Percentiles rank a stretch among this genome's conserved stretches.
phyloP scores from a whole-genome alignment of 208 protist genomes.

The Zelonia costaricensis region DNA sequence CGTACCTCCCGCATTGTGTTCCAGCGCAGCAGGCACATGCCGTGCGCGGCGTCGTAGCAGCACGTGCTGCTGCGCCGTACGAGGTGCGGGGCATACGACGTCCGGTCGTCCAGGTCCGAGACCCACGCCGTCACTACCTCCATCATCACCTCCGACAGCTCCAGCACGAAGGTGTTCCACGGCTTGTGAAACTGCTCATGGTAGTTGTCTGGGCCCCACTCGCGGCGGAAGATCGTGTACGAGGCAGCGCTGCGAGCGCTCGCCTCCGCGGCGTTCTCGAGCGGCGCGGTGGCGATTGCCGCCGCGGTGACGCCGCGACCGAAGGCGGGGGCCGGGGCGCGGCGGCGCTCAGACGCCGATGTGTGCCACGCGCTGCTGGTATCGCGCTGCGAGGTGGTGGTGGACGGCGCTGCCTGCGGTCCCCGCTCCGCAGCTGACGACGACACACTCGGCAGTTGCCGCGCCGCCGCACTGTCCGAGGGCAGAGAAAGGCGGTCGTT shows the following conservation, averaged over 20 bases:
- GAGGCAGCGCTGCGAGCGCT: conserved; percentile 27
- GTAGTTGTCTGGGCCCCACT: conserved; percentile 54
- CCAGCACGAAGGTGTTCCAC: conserved; percentile 39
- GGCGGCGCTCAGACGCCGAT: too few relatives aligned
- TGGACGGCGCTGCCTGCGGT: too few relatives aligned
- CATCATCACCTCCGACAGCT: conserved; percentile 31
- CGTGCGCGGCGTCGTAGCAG: conserved; percentile 41
- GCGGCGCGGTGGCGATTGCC: background rate
- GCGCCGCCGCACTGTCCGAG: too few relatives aligned
- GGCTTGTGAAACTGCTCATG: conserved; percentile 40
- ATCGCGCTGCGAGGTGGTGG: too few relatives aligned
- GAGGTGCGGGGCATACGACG: conserved; percentile 20
- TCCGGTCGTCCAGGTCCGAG: conserved; percentile 32
- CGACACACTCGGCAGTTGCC: too few relatives aligned
- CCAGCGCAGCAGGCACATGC: conserved; percentile 47
- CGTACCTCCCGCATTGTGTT: conserved; percentile 40
- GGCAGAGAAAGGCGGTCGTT: too few relatives aligned
- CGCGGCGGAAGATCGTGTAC: conserved; percentile 37
- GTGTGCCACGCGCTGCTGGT: too few relatives aligned
- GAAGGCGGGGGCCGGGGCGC: background rate
- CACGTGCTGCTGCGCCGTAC: conserved; percentile 36
- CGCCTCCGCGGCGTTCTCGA: background rate
- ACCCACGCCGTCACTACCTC: conserved; percentile 43
- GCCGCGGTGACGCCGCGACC: background rate
- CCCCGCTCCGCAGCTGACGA: too few relatives aligned